Conservation (phyloP, 2,329 filamentous ascomycete genomes). For the Penicillium frequentans region DNA sequence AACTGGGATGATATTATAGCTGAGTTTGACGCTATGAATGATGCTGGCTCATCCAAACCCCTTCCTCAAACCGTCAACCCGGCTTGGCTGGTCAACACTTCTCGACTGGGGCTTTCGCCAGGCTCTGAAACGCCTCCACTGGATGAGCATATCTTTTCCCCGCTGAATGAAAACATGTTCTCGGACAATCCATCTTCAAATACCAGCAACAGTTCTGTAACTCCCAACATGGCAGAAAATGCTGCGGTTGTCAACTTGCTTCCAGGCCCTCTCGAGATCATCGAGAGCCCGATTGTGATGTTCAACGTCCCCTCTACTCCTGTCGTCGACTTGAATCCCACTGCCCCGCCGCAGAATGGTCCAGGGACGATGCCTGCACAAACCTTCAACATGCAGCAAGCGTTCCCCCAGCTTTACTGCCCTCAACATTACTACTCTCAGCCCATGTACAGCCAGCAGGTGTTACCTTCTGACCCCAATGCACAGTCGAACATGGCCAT, state of each 20-base stretch:
- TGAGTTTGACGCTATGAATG: not conserved
- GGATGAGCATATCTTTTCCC: not conserved
- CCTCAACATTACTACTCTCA: not conserved
- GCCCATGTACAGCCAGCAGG: not conserved
- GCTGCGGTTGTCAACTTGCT: not conserved
- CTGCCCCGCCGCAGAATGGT: not conserved
- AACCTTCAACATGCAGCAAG: not conserved
- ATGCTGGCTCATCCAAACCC: not conserved
- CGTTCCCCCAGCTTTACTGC: not conserved
- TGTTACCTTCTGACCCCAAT: not conserved
- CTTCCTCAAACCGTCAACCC: not conserved
- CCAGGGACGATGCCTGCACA: not conserved
- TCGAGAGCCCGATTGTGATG: not conserved
- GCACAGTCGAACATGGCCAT: not conserved
- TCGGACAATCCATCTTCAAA: not conserved
- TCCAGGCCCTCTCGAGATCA: not conserved
- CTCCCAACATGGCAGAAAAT: not conserved
- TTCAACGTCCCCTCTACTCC: not conserved
- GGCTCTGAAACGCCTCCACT: not conserved
- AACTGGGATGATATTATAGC: not conserved
- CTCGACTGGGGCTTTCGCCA: not conserved
- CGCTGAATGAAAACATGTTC: not conserved
- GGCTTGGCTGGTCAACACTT: not conserved
- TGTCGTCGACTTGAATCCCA: not conserved
- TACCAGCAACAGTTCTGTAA: not conserved